These are phyloP conservation scores for Penicillium cinerascens DNA, from an alignment of 495 filamentous ascomycete genomes.

Conservation along the genomic window DNA sequence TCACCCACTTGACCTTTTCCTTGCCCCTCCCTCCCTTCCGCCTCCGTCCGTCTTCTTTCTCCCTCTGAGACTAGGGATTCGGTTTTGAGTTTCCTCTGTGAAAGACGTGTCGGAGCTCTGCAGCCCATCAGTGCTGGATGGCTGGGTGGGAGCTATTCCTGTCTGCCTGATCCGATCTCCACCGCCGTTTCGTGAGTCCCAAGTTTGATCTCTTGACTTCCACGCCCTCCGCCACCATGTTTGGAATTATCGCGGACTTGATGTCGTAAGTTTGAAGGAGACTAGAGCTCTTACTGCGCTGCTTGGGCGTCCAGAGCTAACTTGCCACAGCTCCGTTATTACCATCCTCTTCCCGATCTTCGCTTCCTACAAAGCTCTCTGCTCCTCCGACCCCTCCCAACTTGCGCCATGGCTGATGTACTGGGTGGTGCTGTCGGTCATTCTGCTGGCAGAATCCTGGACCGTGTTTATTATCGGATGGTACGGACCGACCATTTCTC, in stretches of 20 bases:
- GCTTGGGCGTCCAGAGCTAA: slow-evolving; percentile 2
- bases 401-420: slow-evolving; percentile 99
- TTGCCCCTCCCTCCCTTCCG: no score
- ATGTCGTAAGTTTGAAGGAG: slow-evolving; percentile 58
- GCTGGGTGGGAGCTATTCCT: slow-evolving; percentile 10
- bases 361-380: slow-evolving; percentile 96
- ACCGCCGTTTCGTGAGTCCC: slow-evolving; percentile 3
- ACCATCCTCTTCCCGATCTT: slow-evolving; percentile 95
- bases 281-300: background rate
- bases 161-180: slow-evolving; percentile 4
- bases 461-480: slow-evolving; percentile 79
- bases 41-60: background rate
- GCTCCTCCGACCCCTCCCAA: slow-evolving; percentile 83
- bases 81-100: background rate
- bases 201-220: slow-evolving; percentile 1
- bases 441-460: slow-evolving; percentile 82
- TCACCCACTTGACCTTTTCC: background rate
- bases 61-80: background rate
- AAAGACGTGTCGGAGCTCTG: background rate
- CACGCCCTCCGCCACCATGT: slow-evolving; percentile 51
- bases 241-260: slow-evolving; percentile 74
- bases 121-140: slow-evolving; percentile 3
- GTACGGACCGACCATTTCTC: slow-evolving; percentile 35
- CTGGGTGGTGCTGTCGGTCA: slow-evolving; percentile 87
- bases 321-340: slow-evolving; percentile 63